A percentile compares a stretch with the other conserved stretches of the same genome.
These are phyloP conservation scores for Sclerospora graminicola DNA, from an alignment of 352 stramenopile genomes.

Conservation along the genomic window DNA sequence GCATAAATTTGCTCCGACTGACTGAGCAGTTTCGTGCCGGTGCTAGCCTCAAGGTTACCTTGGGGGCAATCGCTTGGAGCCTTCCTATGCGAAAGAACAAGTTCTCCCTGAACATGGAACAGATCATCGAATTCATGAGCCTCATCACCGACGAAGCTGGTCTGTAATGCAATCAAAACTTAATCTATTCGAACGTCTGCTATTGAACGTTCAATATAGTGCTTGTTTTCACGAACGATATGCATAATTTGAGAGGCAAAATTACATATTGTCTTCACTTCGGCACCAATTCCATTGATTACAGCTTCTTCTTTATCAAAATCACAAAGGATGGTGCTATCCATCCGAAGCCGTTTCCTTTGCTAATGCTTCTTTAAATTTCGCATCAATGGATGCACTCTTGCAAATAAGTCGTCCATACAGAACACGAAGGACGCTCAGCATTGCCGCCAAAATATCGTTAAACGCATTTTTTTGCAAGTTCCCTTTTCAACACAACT, in stretches of 20 bases:
- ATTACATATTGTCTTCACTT: conserved; percentile 4
- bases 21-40: background rate
- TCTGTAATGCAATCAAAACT: conserved; percentile 25
- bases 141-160: conserved; percentile 13
- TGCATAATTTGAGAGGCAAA: conserved; percentile 17
- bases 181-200: conserved; percentile 16
- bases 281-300: conserved; percentile 2
- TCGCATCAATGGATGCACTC: conserved; percentile 8
- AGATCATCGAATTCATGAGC: conserved; percentile 17
- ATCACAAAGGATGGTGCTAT: conserved; percentile 7
- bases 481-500: conserved; percentile 8
- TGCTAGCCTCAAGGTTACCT: too few relatives aligned
- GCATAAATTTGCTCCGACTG: conserved; percentile 9
- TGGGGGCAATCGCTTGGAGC: background rate
- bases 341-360: conserved; percentile 2
- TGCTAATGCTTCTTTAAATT: conserved; percentile 1
- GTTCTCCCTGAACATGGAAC: conserved; percentile 22
- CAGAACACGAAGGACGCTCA: conserved; percentile 13
- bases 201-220: conserved; percentile 21
- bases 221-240: conserved; percentile 22
- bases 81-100: conserved; percentile 5
- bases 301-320: background rate
- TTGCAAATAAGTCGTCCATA: conserved; percentile 18
- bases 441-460: conserved; percentile 17
- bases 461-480: conserved; percentile 16